Evolutionary conservation across 2,329 filamentous ascomycete genomes (phyloP).

Genomic region (Neopestalotiopsis sp.): DNA sequence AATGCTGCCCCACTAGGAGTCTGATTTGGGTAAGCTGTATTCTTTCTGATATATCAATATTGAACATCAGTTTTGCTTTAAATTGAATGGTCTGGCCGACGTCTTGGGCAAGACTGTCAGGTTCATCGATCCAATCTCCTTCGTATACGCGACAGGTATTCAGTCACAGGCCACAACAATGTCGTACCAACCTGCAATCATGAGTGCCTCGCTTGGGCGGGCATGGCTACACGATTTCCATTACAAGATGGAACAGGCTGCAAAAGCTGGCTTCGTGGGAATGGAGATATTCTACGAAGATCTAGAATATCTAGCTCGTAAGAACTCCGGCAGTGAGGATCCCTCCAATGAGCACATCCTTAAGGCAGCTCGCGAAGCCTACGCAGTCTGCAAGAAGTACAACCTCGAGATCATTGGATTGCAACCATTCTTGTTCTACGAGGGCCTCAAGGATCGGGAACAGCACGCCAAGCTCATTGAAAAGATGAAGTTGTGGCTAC

Average conservation of each 20-base stretch:
- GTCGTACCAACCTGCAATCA: conserved; percentile 10
- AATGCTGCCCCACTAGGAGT: neutral
- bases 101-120: too few species aligned
- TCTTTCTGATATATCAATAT: neutral
- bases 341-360: conserved; percentile 52
- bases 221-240: conserved; percentile 13
- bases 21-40: neutral
- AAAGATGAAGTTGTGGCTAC: conserved; percentile 73
- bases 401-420: conserved; percentile 67
- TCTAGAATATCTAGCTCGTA: conserved; percentile 62
- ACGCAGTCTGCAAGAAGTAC: conserved; percentile 59
- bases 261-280: conserved; percentile 62
- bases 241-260: conserved; percentile 3
- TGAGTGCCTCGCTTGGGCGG: conserved; percentile 11
- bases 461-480: conserved; percentile 62
- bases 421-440: conserved; percentile 80
- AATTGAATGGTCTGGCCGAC: neutral
- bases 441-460: conserved; percentile 69
- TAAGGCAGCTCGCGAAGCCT: conserved; percentile 61
- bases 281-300: conserved; percentile 84
- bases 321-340: conserved; percentile 42
- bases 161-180: neutral
- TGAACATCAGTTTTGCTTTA: neutral
- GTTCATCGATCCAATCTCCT: neutral
- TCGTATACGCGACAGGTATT: neutral